These are phyloP conservation scores for Prinsepia uniflora DNA, from an alignment of 306 rosid genomes.

Conservation along the genomic window DNA sequence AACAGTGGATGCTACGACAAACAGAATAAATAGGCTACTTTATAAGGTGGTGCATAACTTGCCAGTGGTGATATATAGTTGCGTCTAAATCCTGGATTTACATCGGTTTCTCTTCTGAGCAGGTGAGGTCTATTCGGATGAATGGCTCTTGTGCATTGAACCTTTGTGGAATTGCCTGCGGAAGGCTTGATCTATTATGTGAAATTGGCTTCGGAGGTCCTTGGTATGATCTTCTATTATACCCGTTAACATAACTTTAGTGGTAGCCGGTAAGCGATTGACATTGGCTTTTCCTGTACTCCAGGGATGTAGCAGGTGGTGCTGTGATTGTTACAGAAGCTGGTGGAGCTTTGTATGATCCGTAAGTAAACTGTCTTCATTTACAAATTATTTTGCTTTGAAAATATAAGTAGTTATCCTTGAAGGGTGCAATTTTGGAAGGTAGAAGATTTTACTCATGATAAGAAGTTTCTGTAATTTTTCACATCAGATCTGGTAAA, in stretches of 20 bases:
- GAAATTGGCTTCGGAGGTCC: constrained; percentile 84
- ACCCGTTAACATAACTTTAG: background rate
- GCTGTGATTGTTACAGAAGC: constrained; percentile 95
- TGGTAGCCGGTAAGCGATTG: background rate
- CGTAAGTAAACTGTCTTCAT: constrained; percentile 58
- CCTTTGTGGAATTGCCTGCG: constrained; percentile 96
- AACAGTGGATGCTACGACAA: constrained; percentile 61
- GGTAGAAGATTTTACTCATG: background rate
- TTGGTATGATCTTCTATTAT: constrained; percentile 52
- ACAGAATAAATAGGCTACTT: constrained; percentile 73
- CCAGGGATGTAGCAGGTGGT: constrained; percentile 99
- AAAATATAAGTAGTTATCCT: constrained; percentile 26
- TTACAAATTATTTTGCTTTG: constrained; percentile 7
- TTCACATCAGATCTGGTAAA: constrained; percentile 72
- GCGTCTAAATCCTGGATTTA: constrained; percentile 15
- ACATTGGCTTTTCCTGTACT: constrained; percentile 11
- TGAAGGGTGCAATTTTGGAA: constrained; percentile 1
- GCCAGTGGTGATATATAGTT: constrained; percentile 13
- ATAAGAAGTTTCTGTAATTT: constrained; percentile 28
- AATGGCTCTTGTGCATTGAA: constrained; percentile 90
- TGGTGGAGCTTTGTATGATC: constrained; percentile 89
- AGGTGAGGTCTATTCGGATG: constrained; percentile 95
- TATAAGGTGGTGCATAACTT: constrained; percentile 56
- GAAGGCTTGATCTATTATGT: constrained; percentile 80
- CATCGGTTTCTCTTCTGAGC: constrained; percentile 22